Percentiles rank a stretch among this genome's conserved stretches.
Evolutionary conservation across 2,329 filamentous ascomycete genomes (phyloP).

Genomic region (Penicillium vulpinum): DNA sequence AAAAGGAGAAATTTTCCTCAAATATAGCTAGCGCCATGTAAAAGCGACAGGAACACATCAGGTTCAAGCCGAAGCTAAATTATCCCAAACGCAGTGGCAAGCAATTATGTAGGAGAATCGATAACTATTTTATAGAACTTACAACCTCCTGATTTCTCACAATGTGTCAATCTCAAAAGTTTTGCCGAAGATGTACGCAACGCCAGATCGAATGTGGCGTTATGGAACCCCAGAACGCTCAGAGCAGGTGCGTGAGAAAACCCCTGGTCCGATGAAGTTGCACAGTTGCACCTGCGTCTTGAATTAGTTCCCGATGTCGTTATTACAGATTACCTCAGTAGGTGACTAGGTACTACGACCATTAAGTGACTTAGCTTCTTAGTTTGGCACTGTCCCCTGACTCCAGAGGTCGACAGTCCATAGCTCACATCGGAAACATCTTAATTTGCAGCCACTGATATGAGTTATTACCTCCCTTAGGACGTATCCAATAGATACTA

Average conservation of each 20-base stretch:
- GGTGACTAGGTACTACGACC: too few species aligned
- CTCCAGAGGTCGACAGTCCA: not conserved
- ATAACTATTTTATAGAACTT: not conserved
- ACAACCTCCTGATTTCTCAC: not conserved
- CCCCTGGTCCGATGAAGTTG: not conserved
- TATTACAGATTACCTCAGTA: not conserved
- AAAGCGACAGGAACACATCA: not conserved
- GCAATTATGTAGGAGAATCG: not conserved
- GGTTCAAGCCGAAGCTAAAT: not conserved
- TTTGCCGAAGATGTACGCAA: not conserved
- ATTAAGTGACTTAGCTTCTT: too few species aligned
- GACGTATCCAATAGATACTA: not conserved
- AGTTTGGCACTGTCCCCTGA: not conserved
- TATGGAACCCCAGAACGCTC: not conserved
- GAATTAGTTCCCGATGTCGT: not conserved
- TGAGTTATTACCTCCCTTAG: not conserved
- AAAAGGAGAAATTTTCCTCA: not conserved
- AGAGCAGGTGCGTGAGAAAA: not conserved
- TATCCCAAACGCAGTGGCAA: not conserved
- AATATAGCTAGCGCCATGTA: not conserved
- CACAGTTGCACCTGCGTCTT: not conserved
- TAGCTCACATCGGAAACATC: not conserved
- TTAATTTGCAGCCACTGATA: not conserved
- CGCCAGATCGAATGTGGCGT: not conserved
- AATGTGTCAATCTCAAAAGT: not conserved